Evolutionary conservation across 495 filamentous ascomycete species (phyloP), one percentile per base, ranked within the genome.

Genomic region (Neurospora sublineolata): DNA sequence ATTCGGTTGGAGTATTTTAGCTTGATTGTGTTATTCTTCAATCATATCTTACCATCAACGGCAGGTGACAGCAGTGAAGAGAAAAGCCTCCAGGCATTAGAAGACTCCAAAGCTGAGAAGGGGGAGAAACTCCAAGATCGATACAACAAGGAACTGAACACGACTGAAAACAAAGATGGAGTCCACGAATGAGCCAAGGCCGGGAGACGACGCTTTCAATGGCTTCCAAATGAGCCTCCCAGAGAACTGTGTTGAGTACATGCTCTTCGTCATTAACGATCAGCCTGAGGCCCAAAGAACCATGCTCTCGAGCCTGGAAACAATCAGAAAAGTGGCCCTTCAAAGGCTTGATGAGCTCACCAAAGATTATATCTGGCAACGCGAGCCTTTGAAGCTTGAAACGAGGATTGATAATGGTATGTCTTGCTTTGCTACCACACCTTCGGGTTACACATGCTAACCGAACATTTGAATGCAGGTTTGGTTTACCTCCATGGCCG

Each of bases 301-400:
- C 33, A 52, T 73, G 23, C 77, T 85, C 16, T 75, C 85, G 12
- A 86, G 85, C 37, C 85, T 99, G 70, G 89, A 90, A 69, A 81
- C 86, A n/a, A 84, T 97, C 5, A 89, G 93, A 73, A 89, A 85
- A 77, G 86, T 86, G 11, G 90, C 91, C 4, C 82, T 84, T 4
- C 84, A 88, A 69, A 80, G 95, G 70, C 84, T 82, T 10, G 88
- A 89, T 44, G 80, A 84, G 27, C 78, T 92, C 30, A 81, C 94
- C 44, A 90, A 89, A 73, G 92, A 91, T 68, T 97, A 97, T 77
- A 97, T 98, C 72, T 99, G 95, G 95, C 95, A 99, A 81, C 89
- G 94, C 4, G 92, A 97, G 27, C 79, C 81, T 4, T 94, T 98
- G 72, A 81, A 81, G 6, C 78, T 97, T 6, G 81, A 83, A 33